Percentiles rank a stretch among this genome's conserved stretches.
These are phyloP conservation scores for Populus hybrid DNA, from an alignment of 441 rosid species.

Conservation along the genomic window DNA sequence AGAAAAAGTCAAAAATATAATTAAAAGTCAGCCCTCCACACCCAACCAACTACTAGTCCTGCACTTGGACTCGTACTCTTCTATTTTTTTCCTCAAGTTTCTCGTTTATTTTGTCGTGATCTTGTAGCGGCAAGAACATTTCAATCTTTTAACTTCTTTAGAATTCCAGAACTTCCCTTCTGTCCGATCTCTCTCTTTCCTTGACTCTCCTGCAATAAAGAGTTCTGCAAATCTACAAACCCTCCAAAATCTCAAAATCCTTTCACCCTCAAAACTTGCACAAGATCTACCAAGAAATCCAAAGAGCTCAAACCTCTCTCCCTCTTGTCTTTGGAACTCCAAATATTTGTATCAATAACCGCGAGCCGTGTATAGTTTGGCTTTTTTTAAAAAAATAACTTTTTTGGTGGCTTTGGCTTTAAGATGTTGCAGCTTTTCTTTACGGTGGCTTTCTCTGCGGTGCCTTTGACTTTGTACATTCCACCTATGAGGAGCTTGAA, in stretches of 20 bases:
- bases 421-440: constrained; percentile 66
- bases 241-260: not conserved
- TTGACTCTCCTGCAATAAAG: not conserved
- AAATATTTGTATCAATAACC: not conserved
- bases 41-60: not conserved
- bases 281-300: not conserved
- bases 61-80: not conserved
- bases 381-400: not conserved
- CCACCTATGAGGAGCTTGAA: constrained; percentile 84
- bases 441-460: constrained; percentile 83
- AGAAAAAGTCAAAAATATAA: not conserved
- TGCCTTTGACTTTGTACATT: constrained; percentile 72
- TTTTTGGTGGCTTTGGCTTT: not conserved
- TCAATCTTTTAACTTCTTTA: not conserved
- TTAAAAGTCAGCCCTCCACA: not conserved
- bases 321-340: not conserved
- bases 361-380: not conserved
- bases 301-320: not conserved
- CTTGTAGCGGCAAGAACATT: not conserved
- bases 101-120: not conserved
- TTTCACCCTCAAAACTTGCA: not conserved
- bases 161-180: constrained; percentile 6
- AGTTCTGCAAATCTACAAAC: not conserved
- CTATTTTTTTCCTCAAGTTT: not conserved
- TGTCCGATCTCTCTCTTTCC: not conserved